Conservation (phyloP, 768 basidiomycete species). For the Pleurotus platypus region DNA sequence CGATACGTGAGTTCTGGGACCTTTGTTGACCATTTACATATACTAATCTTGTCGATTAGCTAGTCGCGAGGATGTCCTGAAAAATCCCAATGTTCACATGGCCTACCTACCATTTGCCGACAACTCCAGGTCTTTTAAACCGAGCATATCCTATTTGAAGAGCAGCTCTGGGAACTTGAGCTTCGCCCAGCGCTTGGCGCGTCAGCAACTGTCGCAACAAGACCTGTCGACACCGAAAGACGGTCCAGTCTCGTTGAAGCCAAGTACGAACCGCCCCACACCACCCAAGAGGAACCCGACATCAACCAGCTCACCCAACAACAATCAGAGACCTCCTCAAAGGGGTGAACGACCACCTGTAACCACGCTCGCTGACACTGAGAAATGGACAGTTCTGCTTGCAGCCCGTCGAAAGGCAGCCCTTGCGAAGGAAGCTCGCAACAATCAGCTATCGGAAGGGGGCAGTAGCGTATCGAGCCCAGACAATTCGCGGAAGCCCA, state of each 20-base stretch:
- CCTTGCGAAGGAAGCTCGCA: background rate
- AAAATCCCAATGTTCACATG: conserved; percentile 6
- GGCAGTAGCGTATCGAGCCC: background rate
- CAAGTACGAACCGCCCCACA: too few species aligned
- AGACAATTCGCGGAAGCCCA: background rate
- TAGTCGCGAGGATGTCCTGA: conserved; percentile 4
- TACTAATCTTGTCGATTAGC: background rate
- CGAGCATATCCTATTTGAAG: background rate
- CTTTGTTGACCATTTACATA: background rate
- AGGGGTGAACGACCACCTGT: background rate
- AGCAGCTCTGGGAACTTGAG: background rate
- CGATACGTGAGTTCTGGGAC: background rate
- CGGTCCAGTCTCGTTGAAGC: background rate
- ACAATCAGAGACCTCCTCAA: background rate
- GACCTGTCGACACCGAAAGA: background rate
- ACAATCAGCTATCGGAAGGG: background rate
- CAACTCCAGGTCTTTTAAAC: background rate
- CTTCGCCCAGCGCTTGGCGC: conserved; percentile 4
- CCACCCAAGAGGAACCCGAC: background rate
- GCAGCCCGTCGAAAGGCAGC: background rate
- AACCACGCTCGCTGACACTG: too few species aligned
- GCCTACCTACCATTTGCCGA: conserved; percentile 4
- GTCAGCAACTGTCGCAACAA: conserved; percentile 1
- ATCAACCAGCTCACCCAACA: background rate
- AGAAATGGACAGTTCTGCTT: too few species aligned